Base-by-base conservation (phyloP, 495 filamentous ascomycete species). In the Penicillium maclennaniae region DNA sequence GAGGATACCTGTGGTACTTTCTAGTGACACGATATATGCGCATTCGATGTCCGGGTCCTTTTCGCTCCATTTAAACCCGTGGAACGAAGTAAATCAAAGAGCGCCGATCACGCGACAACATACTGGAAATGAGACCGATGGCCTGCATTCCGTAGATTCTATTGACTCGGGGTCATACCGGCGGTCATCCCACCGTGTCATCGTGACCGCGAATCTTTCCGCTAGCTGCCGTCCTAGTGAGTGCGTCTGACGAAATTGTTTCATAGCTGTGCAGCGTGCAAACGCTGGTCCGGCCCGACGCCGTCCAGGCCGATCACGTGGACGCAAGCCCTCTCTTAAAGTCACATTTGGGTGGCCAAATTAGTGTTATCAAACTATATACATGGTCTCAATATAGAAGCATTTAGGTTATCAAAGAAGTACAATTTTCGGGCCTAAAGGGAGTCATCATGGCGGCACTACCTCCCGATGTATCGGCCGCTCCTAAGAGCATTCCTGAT, bases 151-250 rank as follows among this genome's bases (percentile, higher is more conserved):
- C 31, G 6, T 12, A 14, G 10, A 34, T 43, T 43, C 3, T 0
- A 21, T 28, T 21, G 27, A 40, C 7, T 44, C 52, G 52, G 52
- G 15, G 9, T 19, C 14, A 23, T 21, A 40, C 52, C 52, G 54
- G 51, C 54, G 54, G 54, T 16, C 28, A 47, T 10, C 17, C n/a
- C 44, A 43, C 54, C 54, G 54, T 14, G 26, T 42, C 20, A 15
- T 42, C 2, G 8, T 17, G 28, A 15, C 0, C 9, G 14, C 17
- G 31, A 21, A 43, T 42, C 31, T 42, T 19, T 43, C 31, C 31
- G 31, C 4, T 34, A 12, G 8, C 31, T 34, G 9, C 10, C 31
- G 10, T 10, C 12, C 28, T 9, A 34, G 31, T 14, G 10, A 34
- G 10, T 4, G 31, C 31, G 31, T 34, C 3, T 34, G 31, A 34